phyloP scores from a whole-genome alignment of 2,329 filamentous ascomycete genomes.

The Neofusicoccum kwambonambiense region DNA sequence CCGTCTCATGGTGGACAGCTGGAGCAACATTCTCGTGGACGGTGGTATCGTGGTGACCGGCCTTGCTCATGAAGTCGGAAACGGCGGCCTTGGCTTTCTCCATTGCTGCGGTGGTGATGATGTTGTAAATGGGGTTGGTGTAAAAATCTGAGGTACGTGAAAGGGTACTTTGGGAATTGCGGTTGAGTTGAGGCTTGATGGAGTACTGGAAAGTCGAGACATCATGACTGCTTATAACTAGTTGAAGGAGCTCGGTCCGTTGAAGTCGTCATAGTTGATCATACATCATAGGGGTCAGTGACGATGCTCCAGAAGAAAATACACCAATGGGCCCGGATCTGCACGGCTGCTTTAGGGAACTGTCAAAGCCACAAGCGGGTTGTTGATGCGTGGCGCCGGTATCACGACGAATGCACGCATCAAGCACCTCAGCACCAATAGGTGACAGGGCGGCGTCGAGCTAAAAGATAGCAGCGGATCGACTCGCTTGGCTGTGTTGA shows the following conservation, averaged over 20 bases:
- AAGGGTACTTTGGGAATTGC: not conserved
- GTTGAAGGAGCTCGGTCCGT: not conserved
- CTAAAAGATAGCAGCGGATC: not conserved
- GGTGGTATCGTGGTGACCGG: conserved; percentile 66
- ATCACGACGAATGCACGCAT: not conserved
- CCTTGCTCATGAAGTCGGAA: conserved; percentile 57
- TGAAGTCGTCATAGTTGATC: not conserved
- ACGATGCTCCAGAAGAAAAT: not conserved
- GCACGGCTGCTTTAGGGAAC: not conserved
- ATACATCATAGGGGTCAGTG: not conserved
- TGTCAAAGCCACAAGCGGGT: not conserved
- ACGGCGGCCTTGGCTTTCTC: conserved; percentile 65
- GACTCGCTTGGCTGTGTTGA: not conserved
- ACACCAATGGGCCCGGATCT: not conserved
- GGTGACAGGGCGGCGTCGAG: not conserved
- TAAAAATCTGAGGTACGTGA: not conserved
- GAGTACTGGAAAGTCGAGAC: not conserved
- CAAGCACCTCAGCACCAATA: not conserved
- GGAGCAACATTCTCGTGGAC: conserved; percentile 65
- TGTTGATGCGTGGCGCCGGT: not conserved
- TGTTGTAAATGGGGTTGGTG: not conserved
- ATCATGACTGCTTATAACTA: not conserved
- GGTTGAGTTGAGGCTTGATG: not conserved
- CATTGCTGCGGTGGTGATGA: conserved; percentile 46
- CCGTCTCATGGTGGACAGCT: conserved; percentile 59